Evolutionary conservation across 2,329 filamentous ascomycete genomes (phyloP).

Genomic region (Dothistroma pini): DNA sequence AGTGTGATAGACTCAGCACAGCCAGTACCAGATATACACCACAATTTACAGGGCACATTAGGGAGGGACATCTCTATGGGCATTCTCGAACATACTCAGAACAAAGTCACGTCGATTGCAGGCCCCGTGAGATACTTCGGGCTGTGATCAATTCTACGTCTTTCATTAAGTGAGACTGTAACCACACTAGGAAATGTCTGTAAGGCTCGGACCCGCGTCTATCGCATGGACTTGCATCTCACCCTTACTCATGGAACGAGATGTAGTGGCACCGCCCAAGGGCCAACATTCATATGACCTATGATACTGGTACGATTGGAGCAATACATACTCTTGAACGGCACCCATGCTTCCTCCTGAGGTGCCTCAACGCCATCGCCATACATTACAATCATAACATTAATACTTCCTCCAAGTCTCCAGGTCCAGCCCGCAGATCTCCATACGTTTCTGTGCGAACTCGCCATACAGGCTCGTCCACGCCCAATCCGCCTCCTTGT

Average conservation of each 20-base stretch:
- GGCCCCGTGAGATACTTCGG: too few species aligned
- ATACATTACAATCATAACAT: background rate
- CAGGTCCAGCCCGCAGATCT: constrained; percentile 52
- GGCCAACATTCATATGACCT: background rate
- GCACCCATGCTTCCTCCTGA: background rate
- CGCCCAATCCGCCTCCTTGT: constrained; percentile 45
- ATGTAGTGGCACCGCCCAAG: background rate
- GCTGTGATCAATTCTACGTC: background rate
- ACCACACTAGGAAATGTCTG: background rate
- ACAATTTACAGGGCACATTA: too few species aligned
- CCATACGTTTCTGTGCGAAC: constrained; percentile 49
- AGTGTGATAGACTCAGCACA: too few species aligned
- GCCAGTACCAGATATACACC: too few species aligned
- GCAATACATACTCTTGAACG: background rate
- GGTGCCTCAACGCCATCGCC: background rate
- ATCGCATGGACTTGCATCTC: background rate
- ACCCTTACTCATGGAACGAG: background rate
- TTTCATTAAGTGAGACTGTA: background rate
- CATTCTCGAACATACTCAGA: background rate
- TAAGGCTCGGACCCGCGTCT: background rate
- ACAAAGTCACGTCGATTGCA: background rate
- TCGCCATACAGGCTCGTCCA: constrained; percentile 50
- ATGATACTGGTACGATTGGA: background rate
- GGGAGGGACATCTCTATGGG: background rate
- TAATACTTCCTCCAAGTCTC: constrained; percentile 37